Conservation (phyloP, 2,329 filamentous ascomycete species). For the Myriosclerotinia duriaeana region DNA sequence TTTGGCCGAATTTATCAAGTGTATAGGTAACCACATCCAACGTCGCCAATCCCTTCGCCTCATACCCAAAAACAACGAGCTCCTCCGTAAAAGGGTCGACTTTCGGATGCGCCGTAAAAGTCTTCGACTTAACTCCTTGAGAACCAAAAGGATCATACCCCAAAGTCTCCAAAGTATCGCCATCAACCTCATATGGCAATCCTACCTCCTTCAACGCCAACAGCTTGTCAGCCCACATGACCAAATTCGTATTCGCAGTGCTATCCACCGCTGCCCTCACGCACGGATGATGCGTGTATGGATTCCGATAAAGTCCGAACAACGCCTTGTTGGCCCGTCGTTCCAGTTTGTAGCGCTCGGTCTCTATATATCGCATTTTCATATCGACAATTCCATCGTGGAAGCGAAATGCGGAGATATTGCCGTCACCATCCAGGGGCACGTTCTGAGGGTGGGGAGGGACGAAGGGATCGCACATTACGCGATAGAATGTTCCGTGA, state of each 20-base stretch:
- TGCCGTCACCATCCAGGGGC: conserved; percentile 38
- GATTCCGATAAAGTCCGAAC: conserved; percentile 10
- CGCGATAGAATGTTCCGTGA: conserved; percentile 46
- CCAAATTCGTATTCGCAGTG: conserved; percentile 54
- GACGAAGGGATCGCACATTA: conserved; percentile 49
- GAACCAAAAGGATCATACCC: conserved; percentile 51
- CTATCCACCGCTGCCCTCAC: conserved; percentile 2
- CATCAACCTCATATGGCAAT: conserved; percentile 51
- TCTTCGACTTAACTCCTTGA: conserved; percentile 45
- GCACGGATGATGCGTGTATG: conserved; percentile 13
- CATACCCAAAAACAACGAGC: conserved; percentile 54
- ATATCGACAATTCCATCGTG: conserved; percentile 40
- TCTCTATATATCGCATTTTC: conserved; percentile 39
- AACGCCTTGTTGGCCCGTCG: conserved; percentile 37
- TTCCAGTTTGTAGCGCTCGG: conserved; percentile 37
- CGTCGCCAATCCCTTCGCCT: conserved; percentile 48
- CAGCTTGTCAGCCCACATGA: conserved; percentile 55
- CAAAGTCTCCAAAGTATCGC: conserved; percentile 49
- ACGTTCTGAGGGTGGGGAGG: conserved; percentile 54
- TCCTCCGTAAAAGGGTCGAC: conserved; percentile 51
- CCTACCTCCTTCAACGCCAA: conserved; percentile 54
- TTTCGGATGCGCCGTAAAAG: conserved; percentile 54
- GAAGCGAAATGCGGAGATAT: conserved; percentile 39
- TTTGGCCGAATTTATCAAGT: conserved; percentile 44
- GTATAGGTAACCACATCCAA: conserved; percentile 49